phyloP scores from a whole-genome alignment of 108 stramenopile genomes.

The Cyclotella baltica region DNA sequence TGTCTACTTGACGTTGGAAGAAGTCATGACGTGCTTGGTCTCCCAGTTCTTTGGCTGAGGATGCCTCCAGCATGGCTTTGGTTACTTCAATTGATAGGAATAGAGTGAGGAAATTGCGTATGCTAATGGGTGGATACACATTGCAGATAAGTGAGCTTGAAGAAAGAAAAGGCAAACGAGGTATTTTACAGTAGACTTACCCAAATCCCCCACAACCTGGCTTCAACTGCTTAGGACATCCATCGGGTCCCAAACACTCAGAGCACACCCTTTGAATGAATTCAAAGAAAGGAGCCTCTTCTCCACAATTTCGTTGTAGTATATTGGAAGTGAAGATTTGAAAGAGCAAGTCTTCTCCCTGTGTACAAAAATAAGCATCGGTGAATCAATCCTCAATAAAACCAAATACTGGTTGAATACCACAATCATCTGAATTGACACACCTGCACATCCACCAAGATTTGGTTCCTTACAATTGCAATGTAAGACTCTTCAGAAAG shows the following conservation, averaged over 20 bases:
- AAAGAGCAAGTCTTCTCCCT: slow-evolving; percentile 81
- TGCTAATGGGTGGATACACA: slow-evolving; percentile 31
- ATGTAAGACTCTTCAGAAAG: slow-evolving; percentile 80
- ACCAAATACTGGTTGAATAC: not conserved
- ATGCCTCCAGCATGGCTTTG: slow-evolving; percentile 81
- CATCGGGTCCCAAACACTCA: slow-evolving; percentile 64
- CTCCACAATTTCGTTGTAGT: slow-evolving; percentile 66
- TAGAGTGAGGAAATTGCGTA: slow-evolving; percentile 89
- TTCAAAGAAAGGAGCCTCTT: slow-evolving; percentile 91
- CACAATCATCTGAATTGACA: slow-evolving; percentile 9
- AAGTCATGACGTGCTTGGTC: slow-evolving; percentile 35
- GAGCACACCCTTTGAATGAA: slow-evolving; percentile 92
- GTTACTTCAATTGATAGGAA: slow-evolving; percentile 90
- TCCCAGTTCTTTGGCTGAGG: slow-evolving; percentile 57
- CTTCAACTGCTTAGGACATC: slow-evolving; percentile 68
- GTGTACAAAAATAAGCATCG: not conserved
- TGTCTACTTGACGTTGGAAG: slow-evolving; percentile 62
- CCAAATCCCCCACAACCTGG: slow-evolving; percentile 92
- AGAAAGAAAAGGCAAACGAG: not conserved
- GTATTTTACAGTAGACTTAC: slow-evolving; percentile 26
- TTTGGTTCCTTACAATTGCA: slow-evolving; percentile 80
- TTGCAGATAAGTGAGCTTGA: not conserved
- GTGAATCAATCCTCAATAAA: not conserved
- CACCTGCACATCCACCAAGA: slow-evolving; percentile 88
- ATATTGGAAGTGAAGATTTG: slow-evolving; percentile 92